Evolutionary conservation across 2,329 filamentous ascomycete genomes (phyloP).

Genomic region (Epichloe aotearoae): DNA sequence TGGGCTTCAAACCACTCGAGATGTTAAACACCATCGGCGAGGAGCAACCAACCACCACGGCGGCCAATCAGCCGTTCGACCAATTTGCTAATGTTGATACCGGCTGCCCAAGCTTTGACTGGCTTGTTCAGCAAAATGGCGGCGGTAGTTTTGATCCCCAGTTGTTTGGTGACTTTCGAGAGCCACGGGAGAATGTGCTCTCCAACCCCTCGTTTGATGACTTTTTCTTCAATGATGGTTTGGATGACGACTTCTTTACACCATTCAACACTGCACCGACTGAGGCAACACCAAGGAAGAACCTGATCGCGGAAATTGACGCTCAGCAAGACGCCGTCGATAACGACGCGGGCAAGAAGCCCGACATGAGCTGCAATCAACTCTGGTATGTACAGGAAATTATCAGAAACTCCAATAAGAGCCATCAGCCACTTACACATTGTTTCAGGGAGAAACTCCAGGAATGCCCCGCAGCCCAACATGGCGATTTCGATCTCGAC

Average conservation of each 20-base stretch:
- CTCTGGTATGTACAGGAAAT: constrained; percentile 59
- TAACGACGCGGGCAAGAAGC: constrained; percentile 43
- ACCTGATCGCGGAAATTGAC: constrained; percentile 68
- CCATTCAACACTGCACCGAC: constrained; percentile 58
- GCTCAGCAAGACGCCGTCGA: constrained; percentile 55
- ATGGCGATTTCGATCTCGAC: constrained; percentile 87
- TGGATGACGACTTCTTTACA: constrained; percentile 67
- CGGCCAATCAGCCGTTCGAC: constrained; percentile 20
- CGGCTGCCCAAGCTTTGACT: constrained; percentile 50
- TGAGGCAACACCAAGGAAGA: constrained; percentile 39
- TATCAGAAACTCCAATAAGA: no score
- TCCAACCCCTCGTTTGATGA: constrained; percentile 58
- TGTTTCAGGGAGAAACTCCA: constrained; percentile 71
- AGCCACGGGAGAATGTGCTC: constrained; percentile 72
- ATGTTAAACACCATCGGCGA: constrained; percentile 52
- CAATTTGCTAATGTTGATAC: constrained; percentile 24
- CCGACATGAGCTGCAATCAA: constrained; percentile 73
- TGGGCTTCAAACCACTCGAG: constrained; percentile 49
- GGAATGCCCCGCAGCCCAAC: constrained; percentile 74
- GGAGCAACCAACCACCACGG: constrained; percentile 36
- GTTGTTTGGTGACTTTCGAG: constrained; percentile 83
- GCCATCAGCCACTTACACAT: constrained; percentile 25
- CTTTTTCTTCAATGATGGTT: constrained; percentile 56
- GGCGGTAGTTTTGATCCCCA: constrained; percentile 83
- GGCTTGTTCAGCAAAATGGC: constrained; percentile 66